Evolutionary conservation across 2,329 filamentous ascomycete species (phyloP).

Genomic region (Hortaea werneckii): DNA sequence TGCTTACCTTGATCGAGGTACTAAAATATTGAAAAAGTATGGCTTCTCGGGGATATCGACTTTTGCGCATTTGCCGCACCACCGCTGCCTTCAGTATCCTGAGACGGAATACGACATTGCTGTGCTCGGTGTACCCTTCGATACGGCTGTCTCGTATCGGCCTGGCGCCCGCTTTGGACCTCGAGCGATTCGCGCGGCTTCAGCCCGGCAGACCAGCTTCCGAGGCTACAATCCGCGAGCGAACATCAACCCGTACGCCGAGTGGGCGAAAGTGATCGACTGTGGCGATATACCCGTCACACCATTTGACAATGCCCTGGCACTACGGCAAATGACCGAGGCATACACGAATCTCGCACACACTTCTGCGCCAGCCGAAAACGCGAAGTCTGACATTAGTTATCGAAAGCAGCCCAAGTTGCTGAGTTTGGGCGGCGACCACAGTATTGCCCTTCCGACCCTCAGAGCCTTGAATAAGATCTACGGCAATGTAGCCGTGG

Average conservation of each 20-base stretch:
- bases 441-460: conserved; percentile 41
- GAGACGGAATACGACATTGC: conserved; percentile 37
- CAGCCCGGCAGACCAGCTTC: conserved; percentile 67
- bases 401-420: conserved; percentile 38
- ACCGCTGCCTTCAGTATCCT: conserved; percentile 38
- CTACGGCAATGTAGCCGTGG: conserved; percentile 37
- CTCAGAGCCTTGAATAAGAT: conserved; percentile 38
- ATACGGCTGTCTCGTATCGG: conserved; percentile 39
- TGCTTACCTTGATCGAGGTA: background rate
- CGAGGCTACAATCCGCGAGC: conserved; percentile 77
- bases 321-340: conserved; percentile 72
- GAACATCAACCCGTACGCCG: conserved; percentile 70
- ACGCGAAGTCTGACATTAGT: conserved; percentile 26
- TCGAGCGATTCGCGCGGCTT: conserved; percentile 75
- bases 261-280: conserved; percentile 71
- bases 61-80: conserved; percentile 38
- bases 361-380: conserved; percentile 26
- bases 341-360: conserved; percentile 62
- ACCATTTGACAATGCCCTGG: conserved; percentile 76
- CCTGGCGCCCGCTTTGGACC: conserved; percentile 64
- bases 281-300: conserved; percentile 85
- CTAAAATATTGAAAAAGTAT: conserved; percentile 14
- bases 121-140: conserved; percentile 40
- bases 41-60: conserved; percentile 26
- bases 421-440: conserved; percentile 40